Conservation (phyloP, 2,329 filamentous ascomycete genomes). For the Chalara sp. region DNA sequence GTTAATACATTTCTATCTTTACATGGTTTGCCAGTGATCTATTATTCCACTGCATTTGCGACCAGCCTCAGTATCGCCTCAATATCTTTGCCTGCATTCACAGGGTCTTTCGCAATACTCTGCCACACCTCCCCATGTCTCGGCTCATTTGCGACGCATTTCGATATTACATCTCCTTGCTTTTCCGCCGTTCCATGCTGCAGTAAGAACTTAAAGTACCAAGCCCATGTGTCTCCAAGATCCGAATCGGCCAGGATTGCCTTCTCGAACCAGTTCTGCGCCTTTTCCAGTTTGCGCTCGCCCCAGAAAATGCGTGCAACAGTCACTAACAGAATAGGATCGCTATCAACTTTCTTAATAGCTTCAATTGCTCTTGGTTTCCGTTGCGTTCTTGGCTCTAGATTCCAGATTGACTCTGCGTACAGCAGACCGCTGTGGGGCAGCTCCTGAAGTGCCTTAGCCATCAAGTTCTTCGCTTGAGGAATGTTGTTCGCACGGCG, state of each 20-base stretch:
- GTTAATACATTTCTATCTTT: too few species aligned
- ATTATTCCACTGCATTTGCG: constrained; percentile 38
- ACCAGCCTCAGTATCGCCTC: constrained; percentile 83
- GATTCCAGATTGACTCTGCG: constrained; percentile 91
- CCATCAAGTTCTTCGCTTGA: constrained; percentile 90
- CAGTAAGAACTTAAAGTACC: constrained; percentile 90
- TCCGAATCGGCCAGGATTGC: constrained; percentile 84
- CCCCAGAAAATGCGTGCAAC: constrained; percentile 95
- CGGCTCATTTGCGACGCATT: constrained; percentile 78
- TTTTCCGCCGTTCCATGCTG: constrained; percentile 96
- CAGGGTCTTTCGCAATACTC: constrained; percentile 74
- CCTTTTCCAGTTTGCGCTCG: constrained; percentile 87
- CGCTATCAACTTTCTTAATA: constrained; percentile 94
- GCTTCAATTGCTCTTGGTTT: constrained; percentile 88
- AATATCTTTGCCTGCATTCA: constrained; percentile 64
- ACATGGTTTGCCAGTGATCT: too few species aligned
- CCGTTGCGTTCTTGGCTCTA: constrained; percentile 85
- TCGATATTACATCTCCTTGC: constrained; percentile 72
- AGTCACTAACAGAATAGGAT: constrained; percentile 80
- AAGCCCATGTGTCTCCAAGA: constrained; percentile 89
- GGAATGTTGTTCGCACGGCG: constrained; percentile 74
- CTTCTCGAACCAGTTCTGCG: constrained; percentile 96
- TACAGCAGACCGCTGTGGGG: constrained; percentile 83
- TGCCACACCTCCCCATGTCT: constrained; percentile 93
- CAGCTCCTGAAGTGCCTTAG: constrained; percentile 84